Evolutionary conservation across 306 rosid species (phyloP).

Genomic region (Carpinus fangiana): DNA sequence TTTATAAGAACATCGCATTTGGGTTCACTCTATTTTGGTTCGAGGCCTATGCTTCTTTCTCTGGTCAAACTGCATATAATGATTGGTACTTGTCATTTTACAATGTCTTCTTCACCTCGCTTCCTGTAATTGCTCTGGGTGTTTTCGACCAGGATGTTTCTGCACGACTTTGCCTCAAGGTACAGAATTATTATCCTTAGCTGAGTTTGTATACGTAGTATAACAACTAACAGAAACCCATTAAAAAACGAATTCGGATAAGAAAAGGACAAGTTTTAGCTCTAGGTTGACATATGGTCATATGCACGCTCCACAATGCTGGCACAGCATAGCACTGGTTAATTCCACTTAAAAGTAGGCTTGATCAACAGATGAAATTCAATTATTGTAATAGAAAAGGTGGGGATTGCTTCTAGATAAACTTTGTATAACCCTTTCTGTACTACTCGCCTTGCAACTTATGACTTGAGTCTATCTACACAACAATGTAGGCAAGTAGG

Average conservation of each 20-base stretch:
- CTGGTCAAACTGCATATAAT: constrained; percentile 78
- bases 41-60: constrained; percentile 83
- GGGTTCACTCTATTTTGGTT: constrained; percentile 92
- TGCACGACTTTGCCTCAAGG: constrained; percentile 77
- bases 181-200: constrained; percentile 26
- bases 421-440: no score
- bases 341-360: no score
- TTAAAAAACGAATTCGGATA: not conserved
- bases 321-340: no score
- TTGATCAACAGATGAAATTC: no score
- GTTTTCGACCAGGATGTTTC: constrained; percentile 95
- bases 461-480: no score
- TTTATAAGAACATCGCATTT: constrained; percentile 85
- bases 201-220: not conserved
- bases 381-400: no score
- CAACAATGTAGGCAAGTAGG: no score
- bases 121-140: constrained; percentile 87
- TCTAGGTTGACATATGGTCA: constrained; percentile 1
- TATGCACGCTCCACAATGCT: no score
- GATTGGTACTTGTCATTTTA: constrained; percentile 94
- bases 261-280: not conserved
- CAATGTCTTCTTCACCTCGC: constrained; percentile 93
- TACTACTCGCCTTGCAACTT: no score
- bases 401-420: no score
- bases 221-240: constrained; percentile 4